Evolutionary conservation across 805 yeast genomes (phyloP).

Genomic region (Monosporozyma servazzii): DNA sequence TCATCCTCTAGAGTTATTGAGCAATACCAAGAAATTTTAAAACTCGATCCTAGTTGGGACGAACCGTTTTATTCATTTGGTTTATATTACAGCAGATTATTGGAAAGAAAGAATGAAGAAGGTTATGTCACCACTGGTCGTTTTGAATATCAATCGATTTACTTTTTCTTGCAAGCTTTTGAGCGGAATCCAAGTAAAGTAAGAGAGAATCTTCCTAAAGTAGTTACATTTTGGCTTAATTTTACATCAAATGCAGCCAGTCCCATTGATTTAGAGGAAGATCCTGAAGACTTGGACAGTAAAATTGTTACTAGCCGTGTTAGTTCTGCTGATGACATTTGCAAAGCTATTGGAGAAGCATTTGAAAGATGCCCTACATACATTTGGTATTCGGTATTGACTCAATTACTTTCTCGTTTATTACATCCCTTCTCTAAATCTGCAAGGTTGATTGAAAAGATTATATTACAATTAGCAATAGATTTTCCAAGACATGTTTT

Average conservation of each 20-base stretch:
- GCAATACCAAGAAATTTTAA: conserved; percentile 55
- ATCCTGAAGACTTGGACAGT: background rate
- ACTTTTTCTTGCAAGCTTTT: conserved; percentile 25
- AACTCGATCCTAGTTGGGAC: conserved; percentile 53
- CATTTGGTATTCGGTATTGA: conserved; percentile 74
- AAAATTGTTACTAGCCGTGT: conserved; percentile 6
- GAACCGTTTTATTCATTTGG: conserved; percentile 77
- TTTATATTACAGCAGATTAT: conserved; percentile 62
- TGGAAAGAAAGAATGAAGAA: conserved; percentile 52
- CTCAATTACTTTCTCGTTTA: conserved; percentile 78
- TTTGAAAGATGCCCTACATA: conserved; percentile 40
- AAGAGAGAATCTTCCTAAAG: conserved; percentile 79
- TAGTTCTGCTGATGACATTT: conserved; percentile 37
- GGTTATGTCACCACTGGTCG: conserved; percentile 25
- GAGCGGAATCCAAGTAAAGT: conserved; percentile 45
- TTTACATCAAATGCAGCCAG: conserved; percentile 33
- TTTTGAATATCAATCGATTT: conserved; percentile 24
- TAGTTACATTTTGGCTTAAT: conserved; percentile 88
- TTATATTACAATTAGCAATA: conserved; percentile 47
- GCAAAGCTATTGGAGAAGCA: conserved; percentile 39
- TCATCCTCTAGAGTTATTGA: conserved; percentile 62
- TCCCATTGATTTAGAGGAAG: background rate
- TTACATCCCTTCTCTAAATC: conserved; percentile 53
- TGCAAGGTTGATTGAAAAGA: conserved; percentile 43
- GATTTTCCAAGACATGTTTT: conserved; percentile 74